These are phyloP conservation scores for Angophora floribunda DNA, from an alignment of 345 rosid species.

Conservation along the genomic window DNA sequence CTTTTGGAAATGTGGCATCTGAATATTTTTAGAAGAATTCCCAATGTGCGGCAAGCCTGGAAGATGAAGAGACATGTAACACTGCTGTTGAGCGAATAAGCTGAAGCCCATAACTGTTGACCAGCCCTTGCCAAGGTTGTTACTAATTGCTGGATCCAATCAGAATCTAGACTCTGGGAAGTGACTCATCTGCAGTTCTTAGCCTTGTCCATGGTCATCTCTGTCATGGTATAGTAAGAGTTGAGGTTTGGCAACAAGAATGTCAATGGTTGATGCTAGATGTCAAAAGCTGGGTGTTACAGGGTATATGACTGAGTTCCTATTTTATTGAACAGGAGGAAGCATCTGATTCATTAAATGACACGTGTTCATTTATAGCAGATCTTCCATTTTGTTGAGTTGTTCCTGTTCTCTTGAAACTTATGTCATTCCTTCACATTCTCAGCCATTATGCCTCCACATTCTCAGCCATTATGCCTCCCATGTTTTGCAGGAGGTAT, in stretches of 20 bases:
- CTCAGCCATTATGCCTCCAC: not conserved
- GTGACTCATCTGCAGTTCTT: not conserved
- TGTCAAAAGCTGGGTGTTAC: not conserved
- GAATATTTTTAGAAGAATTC: not conserved
- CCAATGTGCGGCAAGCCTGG: not conserved
- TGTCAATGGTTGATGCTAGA: not conserved
- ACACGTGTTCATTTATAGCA: not conserved
- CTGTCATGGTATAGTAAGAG: not conserved
- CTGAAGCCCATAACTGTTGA: not conserved
- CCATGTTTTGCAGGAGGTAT: constrained; percentile 63
- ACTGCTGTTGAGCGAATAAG: not conserved
- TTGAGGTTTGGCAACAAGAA: not conserved
- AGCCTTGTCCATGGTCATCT: not conserved
- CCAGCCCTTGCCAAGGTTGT: not conserved
- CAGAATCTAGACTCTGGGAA: not conserved
- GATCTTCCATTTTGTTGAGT: not conserved
- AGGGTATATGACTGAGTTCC: not conserved
- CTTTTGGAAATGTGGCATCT: not conserved
- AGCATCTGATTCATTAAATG: not conserved
- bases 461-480: not conserved
- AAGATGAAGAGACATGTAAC: not conserved
- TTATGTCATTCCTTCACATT: not conserved
- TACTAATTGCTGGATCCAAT: not conserved
- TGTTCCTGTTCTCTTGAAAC: not conserved
- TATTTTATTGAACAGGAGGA: not conserved